phyloP scores from a whole-genome alignment of 345 rosid species.

The Eucalyptus dawsonii region DNA sequence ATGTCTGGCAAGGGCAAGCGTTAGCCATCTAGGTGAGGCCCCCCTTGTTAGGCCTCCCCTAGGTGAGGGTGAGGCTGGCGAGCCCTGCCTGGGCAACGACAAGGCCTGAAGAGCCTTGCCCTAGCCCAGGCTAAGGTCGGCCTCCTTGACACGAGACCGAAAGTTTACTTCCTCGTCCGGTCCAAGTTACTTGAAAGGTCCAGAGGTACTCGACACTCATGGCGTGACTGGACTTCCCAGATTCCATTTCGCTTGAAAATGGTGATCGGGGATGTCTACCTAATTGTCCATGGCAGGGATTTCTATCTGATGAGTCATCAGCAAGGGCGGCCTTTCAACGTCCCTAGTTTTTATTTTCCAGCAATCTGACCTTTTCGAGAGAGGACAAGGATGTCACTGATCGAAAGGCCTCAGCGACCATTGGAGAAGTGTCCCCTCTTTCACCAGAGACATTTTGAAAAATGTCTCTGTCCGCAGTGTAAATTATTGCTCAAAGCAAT shows the following conservation, averaged over 20 bases:
- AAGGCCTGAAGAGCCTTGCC: too few species aligned
- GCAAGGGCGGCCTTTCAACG: not conserved
- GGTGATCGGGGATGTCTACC: not conserved
- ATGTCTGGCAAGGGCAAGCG: too few species aligned
- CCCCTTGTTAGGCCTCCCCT: too few species aligned
- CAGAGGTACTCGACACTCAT: not conserved
- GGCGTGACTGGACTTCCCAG: not conserved
- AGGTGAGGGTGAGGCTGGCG: fast-evolving
- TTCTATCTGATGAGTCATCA: not conserved
- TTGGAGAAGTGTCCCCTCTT: not conserved
- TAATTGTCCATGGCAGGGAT: not conserved
- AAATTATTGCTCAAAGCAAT: not conserved
- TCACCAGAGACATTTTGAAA: not conserved
- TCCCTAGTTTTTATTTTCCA: not conserved
- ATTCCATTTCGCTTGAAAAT: not conserved
- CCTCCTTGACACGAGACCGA: too few species aligned
- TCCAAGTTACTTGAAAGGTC: not conserved
- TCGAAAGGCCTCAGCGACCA: not conserved
- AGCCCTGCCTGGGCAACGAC: fast-evolving
- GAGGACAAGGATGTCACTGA: not conserved
- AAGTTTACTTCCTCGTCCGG: not conserved
- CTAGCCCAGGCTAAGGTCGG: too few species aligned
- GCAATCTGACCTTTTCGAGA: not conserved
- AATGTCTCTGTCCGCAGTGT: not conserved
- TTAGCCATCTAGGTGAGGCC: too few species aligned